Evolutionary conservation across 371 early-diverging fungal genomes (phyloP).

Genomic region (Mortierella sp.): DNA sequence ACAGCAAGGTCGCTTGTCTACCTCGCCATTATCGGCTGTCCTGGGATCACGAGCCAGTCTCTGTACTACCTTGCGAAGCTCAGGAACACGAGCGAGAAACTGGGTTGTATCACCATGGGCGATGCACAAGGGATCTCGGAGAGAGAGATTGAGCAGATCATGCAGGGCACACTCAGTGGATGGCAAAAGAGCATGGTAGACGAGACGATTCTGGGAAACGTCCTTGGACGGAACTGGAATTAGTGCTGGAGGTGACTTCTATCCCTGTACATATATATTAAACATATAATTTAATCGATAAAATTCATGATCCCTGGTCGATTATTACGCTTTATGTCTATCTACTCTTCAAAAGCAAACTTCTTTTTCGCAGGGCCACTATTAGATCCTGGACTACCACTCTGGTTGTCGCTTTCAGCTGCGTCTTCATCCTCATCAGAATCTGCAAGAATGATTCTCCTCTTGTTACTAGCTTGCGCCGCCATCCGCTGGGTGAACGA

Average conservation of each 20-base stretch:
- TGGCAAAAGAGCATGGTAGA: slow-evolving; percentile 58
- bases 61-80: slow-evolving; percentile 38
- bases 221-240: slow-evolving; percentile 56
- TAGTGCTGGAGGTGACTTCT: too few species aligned
- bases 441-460: slow-evolving; percentile 40
- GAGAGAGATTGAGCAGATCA: slow-evolving; percentile 55
- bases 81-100: slow-evolving; percentile 38
- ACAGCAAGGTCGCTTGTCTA: slow-evolving; percentile 47
- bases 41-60: slow-evolving; percentile 47
- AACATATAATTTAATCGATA: background rate
- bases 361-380: slow-evolving; percentile 35
- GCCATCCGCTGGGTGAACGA: slow-evolving; percentile 24
- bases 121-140: slow-evolving; percentile 56
- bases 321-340: background rate
- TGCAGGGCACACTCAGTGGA: slow-evolving; percentile 52
- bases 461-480: slow-evolving; percentile 17
- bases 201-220: slow-evolving; percentile 49
- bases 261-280: background rate
- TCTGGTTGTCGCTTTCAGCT: slow-evolving; percentile 14
- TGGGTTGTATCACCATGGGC: slow-evolving; percentile 59
- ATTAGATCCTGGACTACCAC: slow-evolving; percentile 13
- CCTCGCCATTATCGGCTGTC: slow-evolving; percentile 57
- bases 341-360: slow-evolving; percentile 25
- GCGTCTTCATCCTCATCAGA: slow-evolving; percentile 27
- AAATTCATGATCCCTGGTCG: background rate